Evolutionary conservation across 768 basidiomycete species (phyloP).

Genomic region (Infundibulicybe gibba): DNA sequence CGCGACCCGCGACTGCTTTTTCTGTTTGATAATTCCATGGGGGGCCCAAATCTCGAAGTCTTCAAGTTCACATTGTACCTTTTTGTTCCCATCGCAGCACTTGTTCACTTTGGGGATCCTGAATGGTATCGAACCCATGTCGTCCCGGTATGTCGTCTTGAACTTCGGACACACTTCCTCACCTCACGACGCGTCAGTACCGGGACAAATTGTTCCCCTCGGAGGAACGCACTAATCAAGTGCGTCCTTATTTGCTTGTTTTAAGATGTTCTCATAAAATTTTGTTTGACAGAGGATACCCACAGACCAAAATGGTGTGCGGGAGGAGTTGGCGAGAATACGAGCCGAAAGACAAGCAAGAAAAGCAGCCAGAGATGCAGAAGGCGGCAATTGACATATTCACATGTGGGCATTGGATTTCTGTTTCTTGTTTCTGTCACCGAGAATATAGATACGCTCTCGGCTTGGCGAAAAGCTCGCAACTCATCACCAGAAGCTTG

Average conservation of each 20-base stretch:
- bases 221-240: conserved; percentile 50
- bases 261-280: conserved; percentile 1
- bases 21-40: no score
- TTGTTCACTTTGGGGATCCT: conserved; percentile 85
- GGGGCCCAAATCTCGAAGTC: conserved; percentile 74
- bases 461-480: no score
- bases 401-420: no score
- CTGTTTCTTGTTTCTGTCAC: no score
- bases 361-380: conserved; percentile 38
- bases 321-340: conserved; percentile 69
- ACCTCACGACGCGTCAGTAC: conserved; percentile 40
- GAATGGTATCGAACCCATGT: conserved; percentile 82
- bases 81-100: conserved; percentile 75
- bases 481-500: not conserved
- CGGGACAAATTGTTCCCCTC: conserved; percentile 70
- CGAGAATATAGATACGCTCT: not conserved
- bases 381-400: conserved; percentile 15
- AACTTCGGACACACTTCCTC: not conserved
- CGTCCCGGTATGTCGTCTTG: conserved; percentile 50
- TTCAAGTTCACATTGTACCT: conserved; percentile 90
- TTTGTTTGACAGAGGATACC: conserved; percentile 47
- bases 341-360: conserved; percentile 55
- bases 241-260: conserved; percentile 14
- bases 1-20: no score
- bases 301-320: conserved; percentile 59